Conservation (phyloP, 2,329 filamentous ascomycete species). For the Clonostachys byssicola region DNA sequence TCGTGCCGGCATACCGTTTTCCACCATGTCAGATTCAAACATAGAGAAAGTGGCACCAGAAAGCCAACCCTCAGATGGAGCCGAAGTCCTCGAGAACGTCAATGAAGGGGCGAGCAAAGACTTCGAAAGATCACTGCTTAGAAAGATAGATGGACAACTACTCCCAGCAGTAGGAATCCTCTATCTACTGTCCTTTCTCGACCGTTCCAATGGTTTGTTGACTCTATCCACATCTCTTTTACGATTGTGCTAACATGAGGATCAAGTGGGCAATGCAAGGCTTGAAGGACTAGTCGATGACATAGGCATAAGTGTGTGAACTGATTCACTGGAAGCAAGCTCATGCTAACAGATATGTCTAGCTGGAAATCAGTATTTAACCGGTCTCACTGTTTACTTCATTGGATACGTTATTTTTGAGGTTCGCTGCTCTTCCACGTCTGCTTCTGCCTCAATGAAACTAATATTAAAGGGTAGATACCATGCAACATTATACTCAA, state of each 20-base stretch:
- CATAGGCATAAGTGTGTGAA: conserved; percentile 22
- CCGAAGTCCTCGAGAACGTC: neutral
- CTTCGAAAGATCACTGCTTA: conserved; percentile 52
- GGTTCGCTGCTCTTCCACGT: conserved; percentile 47
- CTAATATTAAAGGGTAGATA: neutral
- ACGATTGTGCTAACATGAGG: conserved; percentile 55
- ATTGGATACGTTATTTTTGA: conserved; percentile 73
- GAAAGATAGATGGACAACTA: conserved; percentile 49
- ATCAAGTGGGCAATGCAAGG: conserved; percentile 56
- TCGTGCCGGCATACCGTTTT: too few relatives aligned
- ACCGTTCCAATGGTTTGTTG: conserved; percentile 50
- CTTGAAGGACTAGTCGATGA: conserved; percentile 52
- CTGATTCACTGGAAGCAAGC: conserved; percentile 19
- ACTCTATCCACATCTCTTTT: conserved; percentile 51
- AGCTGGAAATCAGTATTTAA: conserved; percentile 67
- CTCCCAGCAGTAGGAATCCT: conserved; percentile 52
- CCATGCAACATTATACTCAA: conserved; percentile 68
- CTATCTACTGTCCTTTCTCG: conserved; percentile 66
- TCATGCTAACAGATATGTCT: conserved; percentile 30
- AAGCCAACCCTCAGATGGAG: too few relatives aligned
- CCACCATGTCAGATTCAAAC: too few relatives aligned
- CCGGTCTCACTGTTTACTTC: conserved; percentile 69
- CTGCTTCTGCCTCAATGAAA: conserved; percentile 35
- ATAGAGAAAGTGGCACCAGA: too few relatives aligned
- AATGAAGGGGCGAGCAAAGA: conserved; percentile 16